Conservation (phyloP, 495 filamentous ascomycete genomes). For the Bryoglossum gracile region DNA sequence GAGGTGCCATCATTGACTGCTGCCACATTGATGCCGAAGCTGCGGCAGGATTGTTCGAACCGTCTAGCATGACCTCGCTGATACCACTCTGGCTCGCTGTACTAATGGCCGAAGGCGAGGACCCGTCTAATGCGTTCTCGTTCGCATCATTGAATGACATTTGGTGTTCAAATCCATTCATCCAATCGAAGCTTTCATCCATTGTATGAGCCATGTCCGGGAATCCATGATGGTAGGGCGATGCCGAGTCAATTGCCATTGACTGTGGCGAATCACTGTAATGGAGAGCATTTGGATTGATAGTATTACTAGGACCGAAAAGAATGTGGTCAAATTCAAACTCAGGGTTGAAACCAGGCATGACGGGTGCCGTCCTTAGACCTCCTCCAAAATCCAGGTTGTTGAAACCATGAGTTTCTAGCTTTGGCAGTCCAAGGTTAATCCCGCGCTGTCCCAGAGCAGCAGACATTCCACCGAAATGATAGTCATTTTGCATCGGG, state of each 20-base stretch:
- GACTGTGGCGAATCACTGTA: conserved; percentile 76
- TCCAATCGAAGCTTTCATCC: conserved; percentile 83
- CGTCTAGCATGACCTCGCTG: conserved; percentile 88
- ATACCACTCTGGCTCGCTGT: conserved; percentile 86
- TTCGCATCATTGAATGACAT: conserved; percentile 60
- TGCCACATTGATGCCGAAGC: conserved; percentile 55
- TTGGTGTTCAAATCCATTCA: conserved; percentile 71
- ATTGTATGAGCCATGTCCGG: conserved; percentile 56
- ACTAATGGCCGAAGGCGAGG: conserved; percentile 91
- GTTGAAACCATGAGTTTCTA: conserved; percentile 72
- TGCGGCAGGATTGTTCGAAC: conserved; percentile 53
- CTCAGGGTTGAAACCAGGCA: conserved; percentile 59
- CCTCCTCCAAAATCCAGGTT: conserved; percentile 53
- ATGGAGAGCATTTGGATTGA: conserved; percentile 95
- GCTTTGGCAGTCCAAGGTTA: conserved; percentile 63
- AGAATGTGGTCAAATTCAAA: conserved; percentile 71
- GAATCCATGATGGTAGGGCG: conserved; percentile 63
- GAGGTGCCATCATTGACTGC: conserved; percentile 54
- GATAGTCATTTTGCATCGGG: conserved; percentile 52
- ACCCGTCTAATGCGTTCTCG: conserved; percentile 80
- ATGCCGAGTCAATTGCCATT: conserved; percentile 63
- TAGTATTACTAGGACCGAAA: conserved; percentile 62
- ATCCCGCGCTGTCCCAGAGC: conserved; percentile 57
- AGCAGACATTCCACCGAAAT: conserved; percentile 66
- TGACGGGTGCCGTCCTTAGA: conserved; percentile 72